phyloP scores from a whole-genome alignment of 306 rosid species.

The Cajanus cajan region DNA sequence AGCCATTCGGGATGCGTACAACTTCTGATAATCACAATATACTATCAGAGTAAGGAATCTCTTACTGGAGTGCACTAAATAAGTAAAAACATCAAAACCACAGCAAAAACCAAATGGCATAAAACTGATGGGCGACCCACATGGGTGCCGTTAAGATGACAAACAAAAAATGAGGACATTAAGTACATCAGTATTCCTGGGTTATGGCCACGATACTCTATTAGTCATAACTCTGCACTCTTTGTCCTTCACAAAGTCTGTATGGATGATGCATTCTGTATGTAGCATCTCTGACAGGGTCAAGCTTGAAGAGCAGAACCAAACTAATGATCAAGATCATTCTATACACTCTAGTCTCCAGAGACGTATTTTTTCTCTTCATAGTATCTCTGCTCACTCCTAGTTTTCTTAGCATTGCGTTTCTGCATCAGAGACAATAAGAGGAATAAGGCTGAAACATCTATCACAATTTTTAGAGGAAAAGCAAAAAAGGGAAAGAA shows the following conservation, averaged over 20 bases:
- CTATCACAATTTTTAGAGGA: not conserved
- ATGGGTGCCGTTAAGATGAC: constrained; percentile 19
- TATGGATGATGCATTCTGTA: constrained; percentile 27
- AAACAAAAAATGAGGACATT: constrained; percentile 25
- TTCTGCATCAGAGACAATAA: constrained; percentile 51
- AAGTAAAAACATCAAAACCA: constrained; percentile 13
- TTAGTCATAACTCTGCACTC: constrained; percentile 33
- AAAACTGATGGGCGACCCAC: constrained; percentile 24
- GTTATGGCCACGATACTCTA: constrained; percentile 19
- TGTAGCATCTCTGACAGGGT: constrained; percentile 32
- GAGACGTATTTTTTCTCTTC: constrained; percentile 69
- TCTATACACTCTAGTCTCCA: constrained; percentile 64
- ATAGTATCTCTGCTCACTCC: constrained; percentile 84
- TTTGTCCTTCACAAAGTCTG: constrained; percentile 26
- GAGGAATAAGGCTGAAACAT: not conserved
- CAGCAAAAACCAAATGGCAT: constrained; percentile 39
- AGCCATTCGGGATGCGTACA: not conserved
- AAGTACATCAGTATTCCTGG: constrained; percentile 24
- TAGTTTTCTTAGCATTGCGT: constrained; percentile 83
- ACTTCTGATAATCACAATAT: constrained; percentile 5
- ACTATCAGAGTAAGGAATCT: not conserved
- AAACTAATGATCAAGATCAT: constrained; percentile 18
- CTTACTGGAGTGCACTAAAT: not conserved
- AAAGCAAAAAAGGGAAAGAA: not conserved
- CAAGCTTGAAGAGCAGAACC: constrained; percentile 22